Conservation (phyloP, 1,139 yeast genomes). For the Geotrichum cucujoidarum region DNA sequence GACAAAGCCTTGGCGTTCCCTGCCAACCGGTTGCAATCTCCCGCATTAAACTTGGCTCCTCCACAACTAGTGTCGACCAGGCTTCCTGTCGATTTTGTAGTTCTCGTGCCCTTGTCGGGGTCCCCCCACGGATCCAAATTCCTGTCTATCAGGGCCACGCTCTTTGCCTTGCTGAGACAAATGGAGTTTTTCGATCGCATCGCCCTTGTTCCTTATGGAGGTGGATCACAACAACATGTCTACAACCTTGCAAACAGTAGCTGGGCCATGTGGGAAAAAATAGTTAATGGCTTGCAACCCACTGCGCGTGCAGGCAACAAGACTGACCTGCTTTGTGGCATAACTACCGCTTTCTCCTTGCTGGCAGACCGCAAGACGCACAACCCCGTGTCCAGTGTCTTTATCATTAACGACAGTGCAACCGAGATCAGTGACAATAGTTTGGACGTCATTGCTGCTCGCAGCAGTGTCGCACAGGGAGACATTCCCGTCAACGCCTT, state of each 20-base stretch:
- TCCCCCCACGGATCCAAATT: conserved; percentile 22
- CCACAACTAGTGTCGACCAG: conserved; percentile 7
- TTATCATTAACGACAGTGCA: conserved; percentile 18
- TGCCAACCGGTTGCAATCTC: conserved; percentile 5
- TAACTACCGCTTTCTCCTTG: conserved; percentile 2
- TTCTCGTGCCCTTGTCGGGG: conserved; percentile 23
- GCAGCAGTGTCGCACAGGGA: background rate
- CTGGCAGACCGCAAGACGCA: conserved; percentile 5
- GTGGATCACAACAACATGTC: conserved; percentile 1
- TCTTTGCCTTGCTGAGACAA: conserved; percentile 16
- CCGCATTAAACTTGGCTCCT: background rate
- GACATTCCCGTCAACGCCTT: conserved; percentile 6
- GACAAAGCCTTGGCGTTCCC: conserved; percentile 13
- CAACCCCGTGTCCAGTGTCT: conserved; percentile 18
- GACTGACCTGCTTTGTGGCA: conserved; percentile 17
- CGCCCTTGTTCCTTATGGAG: conserved; percentile 24
- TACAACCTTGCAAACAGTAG: conserved; percentile 10
- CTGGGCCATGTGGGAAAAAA: conserved; percentile 18
- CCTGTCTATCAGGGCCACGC: conserved; percentile 19
- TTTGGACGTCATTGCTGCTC: conserved; percentile 1
- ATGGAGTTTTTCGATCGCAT: conserved; percentile 24
- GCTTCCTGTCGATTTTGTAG: conserved; percentile 21
- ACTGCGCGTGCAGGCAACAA: conserved; percentile 12
- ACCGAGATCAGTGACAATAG: background rate
- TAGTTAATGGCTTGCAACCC: conserved; percentile 15